Evolutionary conservation across 768 basidiomycete species (phyloP).

Genomic region (Pleurotus pulmonarius): DNA sequence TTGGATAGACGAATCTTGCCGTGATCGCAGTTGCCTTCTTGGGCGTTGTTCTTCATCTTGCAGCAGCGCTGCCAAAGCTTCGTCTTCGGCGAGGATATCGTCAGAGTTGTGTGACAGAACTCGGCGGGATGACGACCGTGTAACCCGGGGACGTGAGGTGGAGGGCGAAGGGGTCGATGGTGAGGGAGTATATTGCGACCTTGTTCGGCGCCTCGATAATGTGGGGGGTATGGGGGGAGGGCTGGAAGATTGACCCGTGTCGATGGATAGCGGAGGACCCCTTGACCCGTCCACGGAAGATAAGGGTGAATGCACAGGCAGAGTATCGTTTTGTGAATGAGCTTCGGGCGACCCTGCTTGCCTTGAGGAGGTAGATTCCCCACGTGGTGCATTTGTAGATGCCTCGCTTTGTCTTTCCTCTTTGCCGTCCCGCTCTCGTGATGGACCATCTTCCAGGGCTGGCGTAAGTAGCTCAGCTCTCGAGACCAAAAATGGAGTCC

Average conservation of each 20-base stretch:
- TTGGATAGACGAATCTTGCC: neutral
- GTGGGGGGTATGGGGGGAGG: neutral
- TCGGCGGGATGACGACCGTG: neutral
- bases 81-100: constrained; percentile 15
- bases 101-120: constrained; percentile 7
- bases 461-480: constrained; percentile 23
- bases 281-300: neutral
- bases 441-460: constrained; percentile 4
- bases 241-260: neutral
- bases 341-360: neutral
- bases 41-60: constrained; percentile 30
- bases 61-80: constrained; percentile 22
- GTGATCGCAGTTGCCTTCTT: constrained; percentile 25
- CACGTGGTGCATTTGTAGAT: neutral
- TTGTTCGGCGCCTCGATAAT: neutral
- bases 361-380: constrained; percentile 4
- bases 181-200: neutral
- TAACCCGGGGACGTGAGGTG: neutral
- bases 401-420: neutral
- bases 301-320: neutral
- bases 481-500: constrained; percentile 87
- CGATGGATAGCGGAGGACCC: neutral
- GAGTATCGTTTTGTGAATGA: neutral
- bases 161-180: neutral
- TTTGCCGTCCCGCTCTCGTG: constrained; percentile 7